A percentile compares a stretch with the other conserved stretches of the same genome.
phyloP scores from a whole-genome alignment of 345 rosid genomes.

The Salix koriyanagi region DNA sequence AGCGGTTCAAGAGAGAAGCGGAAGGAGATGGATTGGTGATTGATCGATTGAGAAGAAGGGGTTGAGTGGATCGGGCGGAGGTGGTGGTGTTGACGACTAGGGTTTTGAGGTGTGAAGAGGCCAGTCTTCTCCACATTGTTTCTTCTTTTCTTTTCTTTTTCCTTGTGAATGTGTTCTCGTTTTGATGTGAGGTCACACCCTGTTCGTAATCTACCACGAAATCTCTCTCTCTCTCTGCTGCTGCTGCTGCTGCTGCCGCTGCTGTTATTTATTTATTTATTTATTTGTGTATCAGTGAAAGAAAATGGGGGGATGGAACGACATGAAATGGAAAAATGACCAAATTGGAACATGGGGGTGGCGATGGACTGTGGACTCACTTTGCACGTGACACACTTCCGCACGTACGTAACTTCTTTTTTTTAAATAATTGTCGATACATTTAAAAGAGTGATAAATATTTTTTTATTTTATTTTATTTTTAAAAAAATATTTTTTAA shows the following conservation, averaged over 20 bases:
- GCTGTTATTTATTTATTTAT: not conserved
- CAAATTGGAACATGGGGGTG: not conserved
- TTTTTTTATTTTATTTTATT: too few relatives aligned
- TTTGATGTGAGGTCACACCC: constrained; percentile 44
- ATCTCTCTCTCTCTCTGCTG: too few relatives aligned
- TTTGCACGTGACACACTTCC: not conserved
- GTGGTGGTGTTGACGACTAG: constrained; percentile 39
- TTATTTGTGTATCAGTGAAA: not conserved
- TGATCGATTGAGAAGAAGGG: constrained; percentile 21
- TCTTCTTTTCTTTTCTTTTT: not conserved
- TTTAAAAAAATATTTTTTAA: too few relatives aligned
- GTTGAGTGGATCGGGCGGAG: constrained; percentile 17
- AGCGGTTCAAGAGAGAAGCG: constrained; percentile 30
- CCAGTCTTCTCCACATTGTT: constrained; percentile 80
- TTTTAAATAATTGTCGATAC: too few relatives aligned
- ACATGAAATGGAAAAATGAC: not conserved
- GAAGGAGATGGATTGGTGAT: constrained; percentile 32
- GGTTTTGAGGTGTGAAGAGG: constrained; percentile 64
- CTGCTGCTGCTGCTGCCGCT: not conserved
- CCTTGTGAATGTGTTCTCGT: constrained; percentile 1
- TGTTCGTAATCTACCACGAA: not conserved
- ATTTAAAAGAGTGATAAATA: too few relatives aligned
- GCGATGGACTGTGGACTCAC: not conserved
- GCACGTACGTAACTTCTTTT: not conserved
- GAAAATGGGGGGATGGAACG: not conserved